Conservation (phyloP, 1,284 basidiomycete species). For the Neolentinus lepideus region DNA sequence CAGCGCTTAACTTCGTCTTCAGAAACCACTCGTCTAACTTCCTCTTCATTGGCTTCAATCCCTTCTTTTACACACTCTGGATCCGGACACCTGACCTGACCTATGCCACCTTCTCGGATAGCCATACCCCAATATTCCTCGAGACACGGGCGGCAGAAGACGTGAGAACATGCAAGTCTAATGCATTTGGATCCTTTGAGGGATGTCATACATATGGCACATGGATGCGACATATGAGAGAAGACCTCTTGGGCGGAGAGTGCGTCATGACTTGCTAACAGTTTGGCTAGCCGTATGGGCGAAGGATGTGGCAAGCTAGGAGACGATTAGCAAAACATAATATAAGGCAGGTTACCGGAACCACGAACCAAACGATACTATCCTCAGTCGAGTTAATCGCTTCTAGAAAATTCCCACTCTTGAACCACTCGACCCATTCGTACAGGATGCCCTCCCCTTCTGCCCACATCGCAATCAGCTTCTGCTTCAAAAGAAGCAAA, state of each 20-base stretch:
- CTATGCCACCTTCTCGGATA: constrained; percentile 67
- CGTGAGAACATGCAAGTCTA: constrained; percentile 56
- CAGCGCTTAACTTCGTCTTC: constrained; percentile 58
- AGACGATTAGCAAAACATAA: constrained; percentile 7
- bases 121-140: constrained; percentile 69
- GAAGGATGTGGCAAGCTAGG: constrained; percentile 47
- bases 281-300: constrained; percentile 40
- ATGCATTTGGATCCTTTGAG: constrained; percentile 66
- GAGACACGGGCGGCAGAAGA: constrained; percentile 69
- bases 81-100: constrained; percentile 66
- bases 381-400: constrained; percentile 24
- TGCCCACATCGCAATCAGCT: constrained; percentile 49
- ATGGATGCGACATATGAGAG: constrained; percentile 52
- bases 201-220: constrained; percentile 64
- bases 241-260: constrained; percentile 43
- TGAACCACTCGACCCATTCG: constrained; percentile 63
- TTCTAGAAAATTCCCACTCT: constrained; percentile 53
- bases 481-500: constrained; percentile 23
- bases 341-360: constrained; percentile 1
- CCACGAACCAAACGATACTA: constrained; percentile 37
- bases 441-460: constrained; percentile 56
- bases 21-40: constrained; percentile 63
- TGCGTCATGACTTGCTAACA: constrained; percentile 42
- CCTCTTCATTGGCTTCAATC: constrained; percentile 57
- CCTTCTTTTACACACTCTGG: constrained; percentile 64